Conservation (phyloP, 106 monocot genomes). For the Triglochin maritima region DNA sequence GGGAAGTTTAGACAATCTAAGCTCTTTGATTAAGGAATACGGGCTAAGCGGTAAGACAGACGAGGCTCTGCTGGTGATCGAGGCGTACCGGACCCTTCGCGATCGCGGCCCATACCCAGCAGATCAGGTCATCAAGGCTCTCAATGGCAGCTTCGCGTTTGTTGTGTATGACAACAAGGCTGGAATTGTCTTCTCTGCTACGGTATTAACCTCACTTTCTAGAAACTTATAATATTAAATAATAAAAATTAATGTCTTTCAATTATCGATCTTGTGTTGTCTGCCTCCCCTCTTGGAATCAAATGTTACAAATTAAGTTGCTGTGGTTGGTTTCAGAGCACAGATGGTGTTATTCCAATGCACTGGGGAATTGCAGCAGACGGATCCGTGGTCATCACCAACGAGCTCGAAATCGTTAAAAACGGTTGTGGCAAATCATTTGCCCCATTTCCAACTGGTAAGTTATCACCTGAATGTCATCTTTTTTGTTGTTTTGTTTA, state of each 20-base stretch:
- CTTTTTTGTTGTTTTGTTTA: too few relatives aligned
- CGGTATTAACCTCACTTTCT: slow-evolving; percentile 25
- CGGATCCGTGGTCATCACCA: slow-evolving; percentile 77
- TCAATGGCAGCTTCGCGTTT: slow-evolving; percentile 70
- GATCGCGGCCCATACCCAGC: slow-evolving; percentile 96
- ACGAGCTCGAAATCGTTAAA: slow-evolving; percentile 55
- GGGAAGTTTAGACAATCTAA: slow-evolving; percentile 64
- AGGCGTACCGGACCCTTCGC: slow-evolving; percentile 93
- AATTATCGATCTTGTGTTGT: neutral
- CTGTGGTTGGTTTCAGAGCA: slow-evolving; percentile 24
- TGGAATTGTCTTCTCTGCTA: slow-evolving; percentile 60
- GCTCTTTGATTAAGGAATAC: slow-evolving; percentile 72
- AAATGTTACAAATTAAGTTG: neutral
- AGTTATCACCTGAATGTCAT: neutral
- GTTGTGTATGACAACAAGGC: slow-evolving; percentile 60
- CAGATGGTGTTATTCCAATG: slow-evolving; percentile 46
- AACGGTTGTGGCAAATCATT: slow-evolving; percentile 83
- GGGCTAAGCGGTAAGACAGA: slow-evolving; percentile 56
- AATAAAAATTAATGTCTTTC: too few relatives aligned
- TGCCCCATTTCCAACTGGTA: slow-evolving; percentile 82
- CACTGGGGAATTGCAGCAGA: slow-evolving; percentile 84
- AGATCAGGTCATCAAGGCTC: slow-evolving; percentile 86
- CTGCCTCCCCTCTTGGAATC: neutral
- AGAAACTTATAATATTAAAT: neutral
- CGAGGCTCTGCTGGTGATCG: slow-evolving; percentile 77